Base-by-base conservation (phyloP, 192 early-diverging fungal genomes). In the Thamnidium elegans region DNA sequence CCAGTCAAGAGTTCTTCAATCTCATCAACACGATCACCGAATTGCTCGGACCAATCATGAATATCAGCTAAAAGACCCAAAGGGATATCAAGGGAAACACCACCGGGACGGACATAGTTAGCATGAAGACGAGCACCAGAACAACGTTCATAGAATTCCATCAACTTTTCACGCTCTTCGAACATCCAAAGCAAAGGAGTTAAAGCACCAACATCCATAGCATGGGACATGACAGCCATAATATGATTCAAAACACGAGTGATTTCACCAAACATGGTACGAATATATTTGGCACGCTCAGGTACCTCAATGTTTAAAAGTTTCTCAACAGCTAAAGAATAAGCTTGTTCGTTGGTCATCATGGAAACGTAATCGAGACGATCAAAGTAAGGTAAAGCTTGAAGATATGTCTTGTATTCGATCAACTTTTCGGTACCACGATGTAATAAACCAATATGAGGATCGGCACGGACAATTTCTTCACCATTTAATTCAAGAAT, bases 111-210 rank as follows among this genome's bases (percentile, higher is more conserved):
- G 45, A 99, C 90, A 72, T 97, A 99, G 36, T 95, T 95, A 36
- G 94, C 86, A 78, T 99, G 97, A 88, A 99, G 94, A 69, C 97
- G 93, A 21, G 97, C 97, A 43, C 97, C 97, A 10, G 92, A 95
- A 30, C 97, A 95, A 72, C 97, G 93, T 74, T 99, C 97, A 78
- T 99, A 99, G 69, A 95, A 97, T 36, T 99, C 97, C 92, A 99
- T 99, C 66, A 94, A 79, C 78, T 95, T 94, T 75, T 99, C 97
- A 74, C 97, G 93, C 81, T 99, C 97, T 84, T 99, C 97, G 69
- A 99, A 97, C 90, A 97, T 87, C 87, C 94, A 99, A 75, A 99
- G 81, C 83, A 99, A 96, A 56, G 97, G 97, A 30, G 97, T 96
- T 78, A 97, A 80, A 26, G 95, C 97, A 66, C 97, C 97, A 34